These are phyloP conservation scores for Quercus glauca DNA, from an alignment of 306 rosid genomes.

Conservation along the genomic window DNA sequence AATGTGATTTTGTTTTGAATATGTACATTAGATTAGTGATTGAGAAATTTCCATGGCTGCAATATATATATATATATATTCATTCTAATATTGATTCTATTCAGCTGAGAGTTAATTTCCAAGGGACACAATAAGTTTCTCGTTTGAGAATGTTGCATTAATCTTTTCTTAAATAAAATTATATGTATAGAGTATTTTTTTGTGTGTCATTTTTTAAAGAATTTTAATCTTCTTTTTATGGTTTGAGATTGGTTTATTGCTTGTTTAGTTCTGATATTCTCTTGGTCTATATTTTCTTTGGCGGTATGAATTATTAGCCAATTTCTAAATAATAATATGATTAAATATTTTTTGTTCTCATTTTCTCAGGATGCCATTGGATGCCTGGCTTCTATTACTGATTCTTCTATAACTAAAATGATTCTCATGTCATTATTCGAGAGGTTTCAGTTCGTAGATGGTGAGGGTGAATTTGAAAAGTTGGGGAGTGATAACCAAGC, in stretches of 20 bases:
- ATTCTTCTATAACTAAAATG: conserved; percentile 59
- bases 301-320: not conserved
- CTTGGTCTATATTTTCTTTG: conserved; percentile 10
- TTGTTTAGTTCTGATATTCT: conserved; percentile 11
- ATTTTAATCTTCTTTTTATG: not conserved
- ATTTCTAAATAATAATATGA: conserved; percentile 4
- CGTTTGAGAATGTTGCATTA: too few relatives aligned
- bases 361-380: conserved; percentile 73
- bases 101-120: too few relatives aligned
- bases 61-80: not conserved
- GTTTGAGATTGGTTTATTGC: not conserved
- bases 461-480: conserved; percentile 37
- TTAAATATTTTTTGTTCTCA: not conserved
- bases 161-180: not conserved
- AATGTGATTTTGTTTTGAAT: not conserved
- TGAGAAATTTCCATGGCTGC: not conserved
- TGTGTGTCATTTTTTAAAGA: not conserved
- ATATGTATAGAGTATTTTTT: not conserved
- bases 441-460: conserved; percentile 48
- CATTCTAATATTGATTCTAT: too few relatives aligned
- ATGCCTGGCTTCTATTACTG: conserved; percentile 79
- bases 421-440: conserved; percentile 48
- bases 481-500: conserved; percentile 23
- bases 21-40: not conserved
- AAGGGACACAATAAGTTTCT: too few relatives aligned